Evolutionary conservation across 1,284 basidiomycete genomes (phyloP).

Genomic region (Apiotrichum brassicae): DNA sequence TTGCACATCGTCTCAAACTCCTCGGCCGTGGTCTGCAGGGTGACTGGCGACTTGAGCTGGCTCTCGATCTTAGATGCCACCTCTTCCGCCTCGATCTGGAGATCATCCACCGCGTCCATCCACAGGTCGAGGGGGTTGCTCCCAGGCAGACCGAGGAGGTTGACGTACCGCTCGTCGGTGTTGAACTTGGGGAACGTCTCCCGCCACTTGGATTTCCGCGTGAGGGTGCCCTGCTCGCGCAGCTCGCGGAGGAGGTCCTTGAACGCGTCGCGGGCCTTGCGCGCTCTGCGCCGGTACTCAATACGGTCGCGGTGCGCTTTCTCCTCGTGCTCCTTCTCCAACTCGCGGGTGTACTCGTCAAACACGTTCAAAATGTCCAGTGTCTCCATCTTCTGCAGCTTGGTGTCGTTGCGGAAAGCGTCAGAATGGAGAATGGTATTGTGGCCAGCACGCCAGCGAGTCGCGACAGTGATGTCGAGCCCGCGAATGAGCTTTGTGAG

Average conservation of each 20-base stretch:
- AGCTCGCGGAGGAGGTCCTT: constrained; percentile 70
- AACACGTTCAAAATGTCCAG: constrained; percentile 85
- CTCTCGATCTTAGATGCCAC: constrained; percentile 58
- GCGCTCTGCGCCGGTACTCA: constrained; percentile 72
- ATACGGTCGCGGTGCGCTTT: constrained; percentile 67
- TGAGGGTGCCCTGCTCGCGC: constrained; percentile 61
- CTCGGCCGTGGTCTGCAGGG: constrained; percentile 44
- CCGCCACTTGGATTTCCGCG: constrained; percentile 84
- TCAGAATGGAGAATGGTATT: constrained; percentile 66
- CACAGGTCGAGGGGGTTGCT: constrained; percentile 92
- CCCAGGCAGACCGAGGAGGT: constrained; percentile 82
- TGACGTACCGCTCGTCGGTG: constrained; percentile 72
- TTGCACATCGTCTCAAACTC: constrained; percentile 54
- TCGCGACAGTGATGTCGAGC: constrained; percentile 77
- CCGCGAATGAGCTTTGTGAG: constrained; percentile 71
- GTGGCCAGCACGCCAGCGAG: constrained; percentile 78
- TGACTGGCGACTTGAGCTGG: constrained; percentile 20
- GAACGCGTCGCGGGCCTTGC: constrained; percentile 84
- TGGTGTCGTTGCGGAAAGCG: constrained; percentile 66
- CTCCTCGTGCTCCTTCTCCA: constrained; percentile 82
- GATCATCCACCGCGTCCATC: constrained; percentile 83
- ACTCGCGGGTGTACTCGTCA: constrained; percentile 79
- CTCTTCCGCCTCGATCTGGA: constrained; percentile 76
- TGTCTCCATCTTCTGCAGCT: constrained; percentile 72
- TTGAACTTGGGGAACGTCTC: constrained; percentile 70